phyloP scores from a whole-genome alignment of 176 grass and related monocot species.

The Carex myosuroides region DNA sequence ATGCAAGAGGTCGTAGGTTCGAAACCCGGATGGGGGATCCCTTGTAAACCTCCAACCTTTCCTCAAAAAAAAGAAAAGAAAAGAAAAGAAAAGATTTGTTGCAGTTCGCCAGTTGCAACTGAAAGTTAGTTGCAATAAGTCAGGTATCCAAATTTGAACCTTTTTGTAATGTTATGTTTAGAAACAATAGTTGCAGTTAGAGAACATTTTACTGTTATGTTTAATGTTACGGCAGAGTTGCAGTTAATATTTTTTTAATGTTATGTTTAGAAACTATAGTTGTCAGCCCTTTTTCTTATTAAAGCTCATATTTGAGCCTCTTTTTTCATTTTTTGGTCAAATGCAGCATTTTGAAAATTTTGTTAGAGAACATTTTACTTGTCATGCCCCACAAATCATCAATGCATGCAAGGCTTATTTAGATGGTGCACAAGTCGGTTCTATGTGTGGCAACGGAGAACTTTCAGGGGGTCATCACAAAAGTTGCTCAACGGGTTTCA shows the following conservation, averaged over 20 bases:
- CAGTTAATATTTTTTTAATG: too few species aligned
- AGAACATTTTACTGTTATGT: too few species aligned
- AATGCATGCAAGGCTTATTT: slow-evolving; percentile 68
- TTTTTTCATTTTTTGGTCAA: slow-evolving; percentile 13
- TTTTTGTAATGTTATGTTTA: too few species aligned
- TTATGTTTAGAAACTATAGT: not conserved
- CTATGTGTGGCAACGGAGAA: slow-evolving; percentile 9
- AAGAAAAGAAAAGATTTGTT: not conserved
- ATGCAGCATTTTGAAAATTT: slow-evolving; percentile 84
- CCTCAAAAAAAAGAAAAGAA: too few species aligned
- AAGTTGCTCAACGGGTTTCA: slow-evolving; percentile 72
- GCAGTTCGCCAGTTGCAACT: not conserved
- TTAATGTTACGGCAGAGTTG: too few species aligned
- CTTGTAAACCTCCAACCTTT: too few species aligned
- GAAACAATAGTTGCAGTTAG: not conserved
- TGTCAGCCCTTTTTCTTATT: not conserved
- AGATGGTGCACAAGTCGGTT: slow-evolving; percentile 46
- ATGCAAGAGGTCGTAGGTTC: too few species aligned
- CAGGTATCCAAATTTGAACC: not conserved
- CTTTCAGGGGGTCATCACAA: slow-evolving; percentile 33
- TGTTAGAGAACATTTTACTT: slow-evolving; percentile 77
- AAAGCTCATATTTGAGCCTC: not conserved
- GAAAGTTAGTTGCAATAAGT: not conserved
- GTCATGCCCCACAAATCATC: slow-evolving; percentile 33
- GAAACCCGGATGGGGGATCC: too few species aligned